Evolutionary conservation across 441 rosid species (phyloP).

Genomic region (Erysimum cheiri): DNA sequence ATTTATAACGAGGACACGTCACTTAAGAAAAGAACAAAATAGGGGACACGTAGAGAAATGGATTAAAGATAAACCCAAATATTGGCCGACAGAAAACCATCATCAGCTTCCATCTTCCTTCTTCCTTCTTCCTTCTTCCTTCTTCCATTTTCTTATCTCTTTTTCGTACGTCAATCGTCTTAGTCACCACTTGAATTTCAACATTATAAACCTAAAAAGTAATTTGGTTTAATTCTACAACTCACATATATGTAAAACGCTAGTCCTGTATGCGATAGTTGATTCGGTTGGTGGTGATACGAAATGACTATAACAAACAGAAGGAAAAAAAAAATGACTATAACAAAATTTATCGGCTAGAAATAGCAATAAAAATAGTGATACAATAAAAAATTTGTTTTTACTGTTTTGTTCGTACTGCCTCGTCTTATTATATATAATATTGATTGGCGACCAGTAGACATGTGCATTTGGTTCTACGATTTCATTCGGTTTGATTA

Average conservation of each 20-base stretch:
- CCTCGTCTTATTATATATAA: no score
- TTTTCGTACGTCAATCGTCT: constrained; percentile 1
- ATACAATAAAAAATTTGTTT: no score
- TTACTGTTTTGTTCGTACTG: no score
- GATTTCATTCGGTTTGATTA: no score
- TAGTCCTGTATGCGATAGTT: neutral
- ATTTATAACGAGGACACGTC: constrained; percentile 5
- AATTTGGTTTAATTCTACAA: neutral
- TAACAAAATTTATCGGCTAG: no score
- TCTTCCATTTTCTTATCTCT: constrained; percentile 11
- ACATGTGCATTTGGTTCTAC: no score
- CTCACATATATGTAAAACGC: neutral
- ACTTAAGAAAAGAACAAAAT: neutral
- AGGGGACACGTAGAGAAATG: constrained; percentile 28
- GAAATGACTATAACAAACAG: neutral
- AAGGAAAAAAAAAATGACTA: no score
- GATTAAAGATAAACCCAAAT: constrained; percentile 32
- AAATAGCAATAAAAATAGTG: no score
- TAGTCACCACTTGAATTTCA: constrained; percentile 7
- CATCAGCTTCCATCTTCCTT: constrained; percentile 22
- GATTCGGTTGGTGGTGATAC: neutral
- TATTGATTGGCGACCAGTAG: no score
- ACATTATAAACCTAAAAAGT: neutral
- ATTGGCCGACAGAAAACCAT: constrained; percentile 32
- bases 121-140: no score